Evolutionary conservation across 2,329 filamentous ascomycete species (phyloP).

Genomic region (Neurospora sp.): DNA sequence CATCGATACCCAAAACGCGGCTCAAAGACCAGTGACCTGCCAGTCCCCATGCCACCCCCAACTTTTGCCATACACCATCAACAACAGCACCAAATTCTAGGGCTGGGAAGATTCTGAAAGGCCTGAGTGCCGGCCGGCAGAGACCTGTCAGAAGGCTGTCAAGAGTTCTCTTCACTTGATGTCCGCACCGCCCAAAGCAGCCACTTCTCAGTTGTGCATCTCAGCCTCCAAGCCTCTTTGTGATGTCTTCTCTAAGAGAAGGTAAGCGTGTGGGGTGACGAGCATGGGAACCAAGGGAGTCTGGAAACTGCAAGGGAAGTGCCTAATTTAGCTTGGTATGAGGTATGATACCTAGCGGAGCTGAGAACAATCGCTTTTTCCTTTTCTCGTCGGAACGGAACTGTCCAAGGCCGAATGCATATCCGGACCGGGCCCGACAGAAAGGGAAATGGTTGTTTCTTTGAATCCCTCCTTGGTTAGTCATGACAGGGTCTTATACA

Average conservation of each 20-base stretch:
- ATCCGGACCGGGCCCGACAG: background rate
- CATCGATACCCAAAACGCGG: constrained; percentile 23
- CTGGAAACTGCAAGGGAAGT: background rate
- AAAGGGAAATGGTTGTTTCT: background rate
- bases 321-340: background rate
- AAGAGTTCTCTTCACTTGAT: background rate
- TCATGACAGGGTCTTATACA: background rate
- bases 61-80: background rate
- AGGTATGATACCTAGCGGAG: background rate
- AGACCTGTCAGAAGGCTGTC: background rate
- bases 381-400: background rate
- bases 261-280: background rate
- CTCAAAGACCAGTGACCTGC: constrained; percentile 14
- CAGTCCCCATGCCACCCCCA: background rate
- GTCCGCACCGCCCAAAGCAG: background rate
- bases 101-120: background rate
- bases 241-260: background rate
- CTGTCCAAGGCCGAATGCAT: background rate
- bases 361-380: background rate
- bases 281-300: background rate
- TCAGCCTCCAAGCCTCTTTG: background rate
- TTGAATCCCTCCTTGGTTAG: background rate
- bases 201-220: background rate
- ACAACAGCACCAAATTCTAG: background rate
- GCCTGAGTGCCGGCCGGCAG: background rate